Conservation (phyloP, 176 grass and related monocot genomes). For the Poa annua region DNA sequence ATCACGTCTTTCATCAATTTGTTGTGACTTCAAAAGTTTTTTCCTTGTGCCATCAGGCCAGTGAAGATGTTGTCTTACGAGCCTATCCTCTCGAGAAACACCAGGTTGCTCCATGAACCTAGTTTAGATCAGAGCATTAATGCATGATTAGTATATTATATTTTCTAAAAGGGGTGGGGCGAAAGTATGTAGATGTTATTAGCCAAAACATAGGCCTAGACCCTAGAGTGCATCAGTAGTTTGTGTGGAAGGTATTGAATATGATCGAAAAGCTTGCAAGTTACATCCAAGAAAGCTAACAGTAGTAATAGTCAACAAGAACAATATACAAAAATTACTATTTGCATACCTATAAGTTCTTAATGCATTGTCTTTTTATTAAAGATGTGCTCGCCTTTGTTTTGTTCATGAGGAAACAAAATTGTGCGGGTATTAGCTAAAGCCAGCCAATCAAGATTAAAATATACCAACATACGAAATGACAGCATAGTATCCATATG, state of each 20-base stretch:
- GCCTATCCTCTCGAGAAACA: not conserved
- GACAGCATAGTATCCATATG: not conserved
- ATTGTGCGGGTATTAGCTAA: not conserved
- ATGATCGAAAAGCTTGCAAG: not conserved
- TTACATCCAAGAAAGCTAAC: not conserved
- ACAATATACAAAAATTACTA: not conserved
- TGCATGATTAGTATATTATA: not conserved
- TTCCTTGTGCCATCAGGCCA: conserved; percentile 10
- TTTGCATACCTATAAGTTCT: not conserved
- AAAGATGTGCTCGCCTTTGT: not conserved
- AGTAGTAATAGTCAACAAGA: not conserved
- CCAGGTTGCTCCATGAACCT: not conserved
- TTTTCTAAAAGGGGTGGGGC: not conserved
- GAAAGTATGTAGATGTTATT: not conserved
- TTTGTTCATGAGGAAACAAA: not conserved
- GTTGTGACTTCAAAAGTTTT: not conserved
- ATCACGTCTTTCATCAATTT: conserved; percentile 12
- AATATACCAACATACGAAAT: not conserved
- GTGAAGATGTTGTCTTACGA: not conserved
- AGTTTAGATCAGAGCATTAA: not conserved
- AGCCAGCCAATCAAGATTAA: not conserved
- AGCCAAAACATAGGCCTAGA: not conserved
- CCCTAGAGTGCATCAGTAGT: not conserved
- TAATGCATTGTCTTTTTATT: not conserved
- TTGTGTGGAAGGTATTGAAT: not conserved